Evolutionary conservation across 2,329 filamentous ascomycete species (phyloP), one percentile per base, ranked within the genome.

Genomic region (Talaromyces sp.): DNA sequence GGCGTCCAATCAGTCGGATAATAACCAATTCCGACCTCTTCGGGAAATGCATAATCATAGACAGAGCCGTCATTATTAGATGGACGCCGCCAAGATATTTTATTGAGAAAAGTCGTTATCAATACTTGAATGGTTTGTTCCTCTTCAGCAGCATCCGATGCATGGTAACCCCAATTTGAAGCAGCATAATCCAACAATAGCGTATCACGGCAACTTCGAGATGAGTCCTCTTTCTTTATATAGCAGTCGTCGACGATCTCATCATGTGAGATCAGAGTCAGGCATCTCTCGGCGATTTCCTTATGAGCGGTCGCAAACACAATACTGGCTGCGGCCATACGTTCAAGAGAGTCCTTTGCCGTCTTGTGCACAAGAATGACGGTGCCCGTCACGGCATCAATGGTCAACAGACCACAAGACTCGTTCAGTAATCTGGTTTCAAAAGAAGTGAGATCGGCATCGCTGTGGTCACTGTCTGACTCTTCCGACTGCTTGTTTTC

Each of bases 241-340:
- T 76, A 76, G 35, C 72, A 76, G 5, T 74, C 72, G 50, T 75
- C 74, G 1, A 75, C 68, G 10, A 74, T 71, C 14, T 76, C 74
- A 57, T 76, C 74, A 0, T 69, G 39, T 2, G 67, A 70, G 16
- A 76, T 74, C 5, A 66, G 61, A 0, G 69, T 68, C 2, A 76
- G 65, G 39, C 74, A 76, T 19, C 64, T 60, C 3, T 76, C 73
- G 0, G 74, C 70, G 10, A 76, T 75, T 1, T 74, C 60, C 16
- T 70, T 72, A 10, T 71, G 65, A 0, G 74, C 73, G 0, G 62
- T 63, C 1, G 74, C 72, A 13, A 76, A 76, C 54, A 75, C 75
- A 0, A 73, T 73, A 2, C 73, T 66, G 6, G 63, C 63, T 33
- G 72, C 67, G 13, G 71, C 71, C 8, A 73, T 59, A 0, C 73